Percentiles rank a stretch among this genome's conserved stretches.
These are phyloP conservation scores for Rauvolfia tetraphylla DNA, from an alignment of 257 asterid species.

Conservation along the genomic window DNA sequence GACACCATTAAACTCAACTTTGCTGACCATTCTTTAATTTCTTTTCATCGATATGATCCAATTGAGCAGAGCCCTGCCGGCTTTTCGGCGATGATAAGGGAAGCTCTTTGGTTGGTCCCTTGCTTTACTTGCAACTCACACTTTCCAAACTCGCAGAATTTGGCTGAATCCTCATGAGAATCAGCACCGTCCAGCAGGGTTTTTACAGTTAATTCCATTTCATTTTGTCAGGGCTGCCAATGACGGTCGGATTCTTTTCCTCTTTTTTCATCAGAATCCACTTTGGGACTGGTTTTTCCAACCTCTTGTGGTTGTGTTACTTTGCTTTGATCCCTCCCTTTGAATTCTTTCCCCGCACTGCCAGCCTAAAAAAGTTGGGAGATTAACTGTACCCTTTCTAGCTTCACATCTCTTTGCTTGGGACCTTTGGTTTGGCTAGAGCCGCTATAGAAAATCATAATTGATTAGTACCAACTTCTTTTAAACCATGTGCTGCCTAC, in stretches of 20 bases:
- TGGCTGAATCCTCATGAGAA: constrained; percentile 2
- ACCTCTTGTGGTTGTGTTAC: no score
- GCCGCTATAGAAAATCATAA: not conserved
- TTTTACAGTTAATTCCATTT: constrained; percentile 4
- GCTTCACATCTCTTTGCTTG: not conserved
- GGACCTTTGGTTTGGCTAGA: no score
- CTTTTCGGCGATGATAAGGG: not conserved
- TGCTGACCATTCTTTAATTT: no score
- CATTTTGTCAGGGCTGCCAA: not conserved
- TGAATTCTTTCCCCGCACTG: not conserved
- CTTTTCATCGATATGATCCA: not conserved
- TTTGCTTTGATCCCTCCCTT: constrained; percentile 3
- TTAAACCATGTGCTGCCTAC: constrained; percentile 6
- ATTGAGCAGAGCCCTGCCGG: no score
- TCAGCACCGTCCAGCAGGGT: not conserved
- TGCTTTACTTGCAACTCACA: constrained; percentile 6
- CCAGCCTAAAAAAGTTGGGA: not conserved
- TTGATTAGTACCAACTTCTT: not conserved
- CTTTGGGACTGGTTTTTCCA: not conserved
- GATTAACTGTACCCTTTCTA: not conserved
- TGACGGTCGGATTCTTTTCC: not conserved
- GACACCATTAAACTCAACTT: no score
- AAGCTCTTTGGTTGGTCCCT: not conserved
- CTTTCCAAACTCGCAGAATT: not conserved
- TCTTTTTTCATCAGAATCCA: not conserved